Evolutionary conservation across 495 filamentous ascomycete genomes (phyloP).

Genomic region (Aspergillus ellipticus): DNA sequence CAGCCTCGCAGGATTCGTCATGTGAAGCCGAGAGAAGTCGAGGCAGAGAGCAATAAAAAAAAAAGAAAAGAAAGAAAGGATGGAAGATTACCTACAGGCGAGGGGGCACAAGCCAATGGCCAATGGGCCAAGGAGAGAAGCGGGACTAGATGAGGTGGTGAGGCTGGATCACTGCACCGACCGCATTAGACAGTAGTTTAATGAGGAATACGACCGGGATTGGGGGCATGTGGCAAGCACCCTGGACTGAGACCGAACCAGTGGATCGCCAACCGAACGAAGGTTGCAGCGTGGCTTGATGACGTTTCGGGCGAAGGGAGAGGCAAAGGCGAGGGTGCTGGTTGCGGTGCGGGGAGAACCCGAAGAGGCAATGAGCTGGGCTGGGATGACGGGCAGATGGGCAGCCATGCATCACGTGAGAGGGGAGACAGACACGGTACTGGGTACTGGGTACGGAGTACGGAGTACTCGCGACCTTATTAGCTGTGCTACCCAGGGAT

Average conservation of each 20-base stretch:
- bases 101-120: not conserved
- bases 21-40: not conserved
- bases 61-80: not conserved
- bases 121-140: not conserved
- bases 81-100: not conserved
- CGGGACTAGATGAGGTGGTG: not conserved
- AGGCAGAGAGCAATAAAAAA: not conserved
- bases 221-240: not conserved
- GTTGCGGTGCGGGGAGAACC: not conserved
- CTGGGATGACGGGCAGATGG: too few species aligned
- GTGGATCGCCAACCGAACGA: not conserved
- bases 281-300: constrained; percentile 13
- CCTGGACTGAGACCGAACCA: not conserved
- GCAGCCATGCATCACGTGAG: too few species aligned
- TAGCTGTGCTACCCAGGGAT: too few species aligned
- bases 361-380: too few species aligned
- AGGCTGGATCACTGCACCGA: not conserved
- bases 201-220: not conserved
- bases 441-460: too few species aligned
- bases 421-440: too few species aligned
- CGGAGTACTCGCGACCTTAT: too few species aligned
- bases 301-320: constrained; percentile 44
- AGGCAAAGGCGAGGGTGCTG: not conserved
- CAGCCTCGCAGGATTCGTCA: not conserved
- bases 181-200: not conserved